A percentile compares a stretch with the other conserved stretches of the same genome.
Conservation (phyloP, 2,329 filamentous ascomycete species). For the Zymoseptoria pseudotritici region DNA sequence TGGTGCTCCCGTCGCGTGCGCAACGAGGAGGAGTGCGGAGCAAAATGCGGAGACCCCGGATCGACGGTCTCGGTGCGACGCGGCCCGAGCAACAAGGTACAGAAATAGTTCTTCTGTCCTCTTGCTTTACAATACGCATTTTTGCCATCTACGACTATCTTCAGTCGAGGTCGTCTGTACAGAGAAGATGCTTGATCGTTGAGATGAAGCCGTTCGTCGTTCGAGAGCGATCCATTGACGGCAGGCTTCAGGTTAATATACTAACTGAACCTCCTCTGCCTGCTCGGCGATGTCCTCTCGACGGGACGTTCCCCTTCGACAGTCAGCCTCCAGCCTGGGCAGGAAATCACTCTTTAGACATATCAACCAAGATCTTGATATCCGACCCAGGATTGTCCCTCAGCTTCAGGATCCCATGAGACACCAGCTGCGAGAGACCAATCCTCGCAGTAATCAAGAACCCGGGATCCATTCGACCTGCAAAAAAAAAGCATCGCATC, state of each 20-base stretch:
- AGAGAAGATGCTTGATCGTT: too few species aligned
- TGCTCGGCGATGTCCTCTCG: too few species aligned
- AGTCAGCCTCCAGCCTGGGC: neutral
- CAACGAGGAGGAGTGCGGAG: neutral
- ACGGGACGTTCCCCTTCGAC: neutral
- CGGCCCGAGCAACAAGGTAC: neutral
- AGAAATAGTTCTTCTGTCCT: too few species aligned
- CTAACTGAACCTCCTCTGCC: too few species aligned
- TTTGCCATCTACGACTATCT: too few species aligned
- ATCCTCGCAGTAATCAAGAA: neutral
- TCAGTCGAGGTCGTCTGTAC: too few species aligned
- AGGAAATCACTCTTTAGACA: conserved; percentile 1
- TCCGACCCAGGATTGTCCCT: neutral
- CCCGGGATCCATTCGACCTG: neutral
- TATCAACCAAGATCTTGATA: conserved; percentile 10
- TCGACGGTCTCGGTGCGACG: neutral
- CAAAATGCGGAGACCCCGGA: neutral
- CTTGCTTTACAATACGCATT: too few species aligned
- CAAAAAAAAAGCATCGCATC: neutral
- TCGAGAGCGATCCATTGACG: too few species aligned
- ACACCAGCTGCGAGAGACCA: neutral
- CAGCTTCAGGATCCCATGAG: neutral
- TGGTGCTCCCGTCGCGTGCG: too few species aligned
- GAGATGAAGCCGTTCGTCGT: too few species aligned
- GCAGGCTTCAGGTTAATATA: too few species aligned